These are phyloP conservation scores for Endoconidiophora polonica DNA, from an alignment of 2,329 filamentous ascomycete genomes.

Conservation along the genomic window DNA sequence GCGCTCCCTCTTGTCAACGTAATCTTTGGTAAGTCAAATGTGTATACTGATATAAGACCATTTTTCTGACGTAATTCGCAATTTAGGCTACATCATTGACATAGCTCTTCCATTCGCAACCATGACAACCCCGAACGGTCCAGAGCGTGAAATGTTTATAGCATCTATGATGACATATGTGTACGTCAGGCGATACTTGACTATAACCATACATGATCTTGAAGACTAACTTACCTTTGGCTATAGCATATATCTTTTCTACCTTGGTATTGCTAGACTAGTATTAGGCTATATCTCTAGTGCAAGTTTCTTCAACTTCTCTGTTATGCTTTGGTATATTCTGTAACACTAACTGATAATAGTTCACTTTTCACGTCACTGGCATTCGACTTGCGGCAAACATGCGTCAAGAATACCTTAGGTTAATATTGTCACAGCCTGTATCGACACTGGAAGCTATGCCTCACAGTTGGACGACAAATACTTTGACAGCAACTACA, in stretches of 20 bases:
- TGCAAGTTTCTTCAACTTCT: constrained; percentile 15
- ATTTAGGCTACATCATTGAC: too few relatives aligned
- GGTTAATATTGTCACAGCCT: constrained; percentile 31
- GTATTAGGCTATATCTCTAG: constrained; percentile 20
- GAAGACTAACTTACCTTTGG: too few relatives aligned
- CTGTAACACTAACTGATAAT: neutral
- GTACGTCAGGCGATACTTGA: too few relatives aligned
- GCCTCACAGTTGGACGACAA: constrained; percentile 32
- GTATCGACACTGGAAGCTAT: constrained; percentile 32
- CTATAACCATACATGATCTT: too few relatives aligned
- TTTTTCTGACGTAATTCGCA: neutral
- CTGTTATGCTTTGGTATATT: neutral
- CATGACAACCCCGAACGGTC: too few relatives aligned
- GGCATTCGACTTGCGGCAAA: constrained; percentile 33
- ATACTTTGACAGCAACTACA: constrained; percentile 33
- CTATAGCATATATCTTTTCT: constrained; percentile 14
- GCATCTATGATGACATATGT: too few relatives aligned
- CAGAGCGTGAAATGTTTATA: too few relatives aligned
- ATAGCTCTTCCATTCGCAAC: too few relatives aligned
- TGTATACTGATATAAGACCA: neutral
- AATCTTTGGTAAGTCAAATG: constrained; percentile 18
- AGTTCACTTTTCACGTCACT: constrained; percentile 26
- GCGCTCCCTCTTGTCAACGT: constrained; percentile 22
- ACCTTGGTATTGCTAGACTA: constrained; percentile 21
- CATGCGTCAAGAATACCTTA: constrained; percentile 32